Conservation (phyloP, 345 rosid genomes). For the Gossypium sturtianum region DNA sequence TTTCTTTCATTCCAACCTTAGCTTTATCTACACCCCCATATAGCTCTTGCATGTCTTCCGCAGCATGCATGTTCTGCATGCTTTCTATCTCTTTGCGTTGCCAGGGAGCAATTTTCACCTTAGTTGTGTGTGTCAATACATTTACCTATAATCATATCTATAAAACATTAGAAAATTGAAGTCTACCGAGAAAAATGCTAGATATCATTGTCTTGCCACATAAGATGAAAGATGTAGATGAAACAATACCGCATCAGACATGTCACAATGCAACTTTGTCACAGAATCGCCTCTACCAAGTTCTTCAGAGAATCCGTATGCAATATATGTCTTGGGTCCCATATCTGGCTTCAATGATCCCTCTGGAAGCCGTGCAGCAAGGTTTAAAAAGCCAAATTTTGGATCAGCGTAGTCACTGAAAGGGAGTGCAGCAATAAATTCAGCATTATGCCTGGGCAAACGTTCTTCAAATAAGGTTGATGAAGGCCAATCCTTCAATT, state of each 20-base stretch:
- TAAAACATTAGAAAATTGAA: not conserved
- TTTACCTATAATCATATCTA: constrained; percentile 30
- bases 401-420: constrained; percentile 46
- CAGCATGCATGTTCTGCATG: constrained; percentile 25
- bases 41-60: constrained; percentile 22
- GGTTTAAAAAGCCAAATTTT: constrained; percentile 40
- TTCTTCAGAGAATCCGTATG: constrained; percentile 39
- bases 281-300: constrained; percentile 62
- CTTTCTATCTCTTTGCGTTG: constrained; percentile 24
- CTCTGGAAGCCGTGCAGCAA: constrained; percentile 44
- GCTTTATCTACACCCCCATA: constrained; percentile 5
- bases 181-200: not conserved
- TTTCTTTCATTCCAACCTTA: not conserved
- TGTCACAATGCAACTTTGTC: constrained; percentile 50
- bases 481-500: constrained; percentile 66
- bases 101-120: constrained; percentile 35
- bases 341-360: constrained; percentile 46
- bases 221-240: not conserved
- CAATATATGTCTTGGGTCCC: constrained; percentile 66
- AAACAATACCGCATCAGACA: constrained; percentile 50
- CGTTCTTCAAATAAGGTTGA: constrained; percentile 45
- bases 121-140: constrained; percentile 40
- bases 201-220: not conserved
- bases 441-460: constrained; percentile 55
- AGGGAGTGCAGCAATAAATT: constrained; percentile 44